These are phyloP conservation scores for Rubia yunnanensis DNA, from an alignment of 257 asterid species.

Conservation along the genomic window DNA sequence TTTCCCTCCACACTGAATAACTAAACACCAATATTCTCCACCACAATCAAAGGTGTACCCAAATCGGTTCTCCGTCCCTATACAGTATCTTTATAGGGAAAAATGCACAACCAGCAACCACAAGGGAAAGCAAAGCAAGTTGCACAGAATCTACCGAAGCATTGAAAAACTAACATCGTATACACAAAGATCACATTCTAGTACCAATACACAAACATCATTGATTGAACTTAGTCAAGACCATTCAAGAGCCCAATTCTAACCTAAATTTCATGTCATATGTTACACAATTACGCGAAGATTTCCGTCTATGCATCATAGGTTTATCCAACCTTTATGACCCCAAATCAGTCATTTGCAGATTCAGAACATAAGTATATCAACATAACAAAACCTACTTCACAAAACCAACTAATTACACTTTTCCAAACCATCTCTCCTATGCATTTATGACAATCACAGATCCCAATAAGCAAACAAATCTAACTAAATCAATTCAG, in stretches of 20 bases:
- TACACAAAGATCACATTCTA: not conserved
- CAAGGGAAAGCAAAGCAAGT: not conserved
- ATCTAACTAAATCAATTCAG: not conserved
- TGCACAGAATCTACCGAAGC: not conserved
- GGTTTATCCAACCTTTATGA: not conserved
- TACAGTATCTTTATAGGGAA: not conserved
- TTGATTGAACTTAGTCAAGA: not conserved
- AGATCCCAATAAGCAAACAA: not conserved
- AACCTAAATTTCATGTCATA: not conserved
- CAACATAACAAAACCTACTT: not conserved
- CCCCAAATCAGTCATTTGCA: not conserved
- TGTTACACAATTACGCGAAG: not conserved
- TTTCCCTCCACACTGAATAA: slow-evolving; percentile 9
- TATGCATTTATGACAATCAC: not conserved
- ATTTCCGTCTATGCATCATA: not conserved
- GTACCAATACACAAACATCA: not conserved
- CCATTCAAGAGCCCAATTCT: not conserved
- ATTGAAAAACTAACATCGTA: not conserved
- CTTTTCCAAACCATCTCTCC: not conserved
- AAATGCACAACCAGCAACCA: not conserved
- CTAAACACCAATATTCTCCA: too few relatives aligned
- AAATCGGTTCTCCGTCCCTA: not conserved
- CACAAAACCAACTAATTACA: not conserved
- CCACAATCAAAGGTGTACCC: not conserved
- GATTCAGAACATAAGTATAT: not conserved